These are phyloP conservation scores for Debaryomycetaceae sp. DNA, from an alignment of 1,139 yeast genomes.

Conservation along the genomic window DNA sequence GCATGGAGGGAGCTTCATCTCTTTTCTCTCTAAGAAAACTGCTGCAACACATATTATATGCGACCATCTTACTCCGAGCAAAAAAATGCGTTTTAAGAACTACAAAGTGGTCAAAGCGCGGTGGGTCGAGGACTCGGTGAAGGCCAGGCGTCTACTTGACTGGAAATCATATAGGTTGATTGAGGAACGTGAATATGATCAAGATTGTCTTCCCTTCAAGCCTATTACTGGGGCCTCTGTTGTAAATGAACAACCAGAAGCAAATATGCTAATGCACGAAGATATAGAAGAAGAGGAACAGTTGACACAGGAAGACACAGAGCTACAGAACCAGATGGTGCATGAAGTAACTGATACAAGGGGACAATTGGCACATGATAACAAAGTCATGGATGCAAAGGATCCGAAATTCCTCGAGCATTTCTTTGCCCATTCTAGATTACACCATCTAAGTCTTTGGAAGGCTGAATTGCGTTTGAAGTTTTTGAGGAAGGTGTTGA, in stretches of 20 bases:
- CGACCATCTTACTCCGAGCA: constrained; percentile 72
- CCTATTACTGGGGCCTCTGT: background rate
- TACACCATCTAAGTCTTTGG: constrained; percentile 88
- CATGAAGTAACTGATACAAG: background rate
- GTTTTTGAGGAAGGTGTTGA: constrained; percentile 46
- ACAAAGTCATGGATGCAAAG: constrained; percentile 50
- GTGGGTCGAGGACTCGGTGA: constrained; percentile 75
- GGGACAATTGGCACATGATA: constrained; percentile 2
- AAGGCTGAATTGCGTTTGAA: constrained; percentile 68
- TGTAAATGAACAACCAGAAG: background rate
- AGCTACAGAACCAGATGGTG: background rate
- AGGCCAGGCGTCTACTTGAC: constrained; percentile 43
- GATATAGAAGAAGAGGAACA: constrained; percentile 3
- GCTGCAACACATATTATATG: constrained; percentile 85
- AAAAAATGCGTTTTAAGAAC: constrained; percentile 59
- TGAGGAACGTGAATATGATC: constrained; percentile 51
- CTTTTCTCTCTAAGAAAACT: constrained; percentile 65
- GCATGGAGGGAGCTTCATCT: constrained; percentile 78
- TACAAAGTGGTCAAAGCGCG: constrained; percentile 76
- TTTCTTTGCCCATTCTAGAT: constrained; percentile 76
- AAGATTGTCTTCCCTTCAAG: constrained; percentile 31
- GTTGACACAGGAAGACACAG: background rate
- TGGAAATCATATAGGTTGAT: constrained; percentile 69
- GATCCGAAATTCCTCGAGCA: constrained; percentile 71
- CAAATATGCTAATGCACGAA: constrained; percentile 6